Base-by-base conservation (phyloP, 1,139 yeast species). In the Starmera stellimalicola region DNA sequence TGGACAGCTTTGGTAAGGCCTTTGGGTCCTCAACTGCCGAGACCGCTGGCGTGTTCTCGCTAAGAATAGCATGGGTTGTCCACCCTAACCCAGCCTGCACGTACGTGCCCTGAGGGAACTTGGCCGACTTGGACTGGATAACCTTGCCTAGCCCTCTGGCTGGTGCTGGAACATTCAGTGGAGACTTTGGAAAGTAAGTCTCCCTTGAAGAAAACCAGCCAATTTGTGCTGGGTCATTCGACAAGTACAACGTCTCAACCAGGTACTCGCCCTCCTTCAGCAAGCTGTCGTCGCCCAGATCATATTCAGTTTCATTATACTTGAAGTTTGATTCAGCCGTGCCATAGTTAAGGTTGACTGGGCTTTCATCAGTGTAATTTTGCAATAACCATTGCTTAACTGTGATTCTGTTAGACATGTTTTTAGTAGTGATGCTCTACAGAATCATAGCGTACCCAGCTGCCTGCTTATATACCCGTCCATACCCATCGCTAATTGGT, bases 151-250 rank as follows among this genome's bases (percentile, higher is more conserved):
- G 37, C 15, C 75, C 81, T 29, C 62, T 45, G 2, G 79, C 60
- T 28, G 68, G 65, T 57, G 77, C 68, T 9, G 60, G 52, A 17
- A 67, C 65, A 23, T 76, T 77, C 33, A 63, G 54, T 29, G 55
- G 47, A 15, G 70, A 61, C 11, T 77, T 73, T 5, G 63, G 60
- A 8, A 62, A 55, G 48, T 77, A 77, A 37, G 64, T 58, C 42
- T 66, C 59, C 32, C 56, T 62, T 14, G 65, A 53, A 12, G 62
- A 52, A 36, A 76, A 73, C 79, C 81, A 76, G 33, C 68, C 65
- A 52, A 77, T 70, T 51, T 75, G 82, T 9, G 79, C 71, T 12
- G 84, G 83, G 49, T 77, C 84, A 46, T 77, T 74, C 26, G 82
- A 73, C n/a, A 76, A 48, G 37, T 63, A 65, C 31, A 69, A 43